These are phyloP conservation scores for Malus hybrid DNA, from an alignment of 331 rosid species.

Conservation along the genomic window DNA sequence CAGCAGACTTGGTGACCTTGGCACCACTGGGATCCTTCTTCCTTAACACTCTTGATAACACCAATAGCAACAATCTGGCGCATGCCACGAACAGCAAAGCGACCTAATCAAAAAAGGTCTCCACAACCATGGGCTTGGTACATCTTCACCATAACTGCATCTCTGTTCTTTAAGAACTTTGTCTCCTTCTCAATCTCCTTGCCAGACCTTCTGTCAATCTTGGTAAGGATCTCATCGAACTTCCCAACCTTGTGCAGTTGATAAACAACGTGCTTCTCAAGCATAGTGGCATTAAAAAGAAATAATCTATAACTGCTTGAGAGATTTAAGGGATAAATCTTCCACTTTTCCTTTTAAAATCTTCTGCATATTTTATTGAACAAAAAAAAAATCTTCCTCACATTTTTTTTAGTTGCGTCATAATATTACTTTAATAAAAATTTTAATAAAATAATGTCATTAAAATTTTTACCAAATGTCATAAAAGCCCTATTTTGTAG, in stretches of 20 bases:
- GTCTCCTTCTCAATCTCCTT: slow-evolving; percentile 31
- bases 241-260: neutral
- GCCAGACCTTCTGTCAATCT: slow-evolving; percentile 28
- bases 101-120: slow-evolving; percentile 32
- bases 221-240: slow-evolving; percentile 16
- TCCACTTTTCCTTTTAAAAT: too few species aligned
- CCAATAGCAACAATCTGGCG: slow-evolving; percentile 62
- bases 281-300: too few species aligned
- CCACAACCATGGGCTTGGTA: slow-evolving; percentile 45
- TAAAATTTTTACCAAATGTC: too few species aligned
- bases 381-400: too few species aligned
- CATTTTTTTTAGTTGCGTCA: too few species aligned
- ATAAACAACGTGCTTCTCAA: too few species aligned
- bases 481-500: too few species aligned
- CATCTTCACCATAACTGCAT: slow-evolving; percentile 33
- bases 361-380: too few species aligned
- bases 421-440: too few species aligned
- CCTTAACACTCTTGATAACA: slow-evolving; percentile 57
- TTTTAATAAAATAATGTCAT: too few species aligned
- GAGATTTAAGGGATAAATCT: too few species aligned
- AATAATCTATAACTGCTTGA: too few species aligned
- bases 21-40: slow-evolving; percentile 68
- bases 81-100: slow-evolving; percentile 30
- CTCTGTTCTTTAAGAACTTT: slow-evolving; percentile 25
- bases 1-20: slow-evolving; percentile 63